phyloP scores from a whole-genome alignment of 139 green algal genomes.

The Pseudopediastrum boryanum region DNA sequence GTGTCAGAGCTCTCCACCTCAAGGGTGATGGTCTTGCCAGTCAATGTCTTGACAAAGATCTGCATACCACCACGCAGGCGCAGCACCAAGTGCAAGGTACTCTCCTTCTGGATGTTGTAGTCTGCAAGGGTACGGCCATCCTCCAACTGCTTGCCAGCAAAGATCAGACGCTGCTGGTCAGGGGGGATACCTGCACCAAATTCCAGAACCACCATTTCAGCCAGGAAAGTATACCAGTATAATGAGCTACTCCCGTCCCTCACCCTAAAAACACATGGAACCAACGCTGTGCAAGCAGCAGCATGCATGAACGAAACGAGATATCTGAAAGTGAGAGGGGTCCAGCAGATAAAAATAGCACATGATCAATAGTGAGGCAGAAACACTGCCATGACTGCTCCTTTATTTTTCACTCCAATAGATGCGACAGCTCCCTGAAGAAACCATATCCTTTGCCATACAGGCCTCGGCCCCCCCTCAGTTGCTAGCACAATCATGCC shows the following conservation, averaged over 20 bases:
- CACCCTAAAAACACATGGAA: too few relatives aligned
- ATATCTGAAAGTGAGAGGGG: too few relatives aligned
- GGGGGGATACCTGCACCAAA: constrained; percentile 84
- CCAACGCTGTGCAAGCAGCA: too few relatives aligned
- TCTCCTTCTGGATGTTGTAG: constrained; percentile 97
- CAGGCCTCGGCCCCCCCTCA: too few relatives aligned
- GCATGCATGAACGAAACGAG: too few relatives aligned
- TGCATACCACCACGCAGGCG: constrained; percentile 81
- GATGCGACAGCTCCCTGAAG: too few relatives aligned
- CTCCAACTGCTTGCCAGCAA: constrained; percentile 95
- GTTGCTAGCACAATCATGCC: too few relatives aligned
- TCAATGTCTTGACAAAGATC: constrained; percentile 95
- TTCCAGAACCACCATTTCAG: not conserved
- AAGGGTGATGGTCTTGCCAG: constrained; percentile 80
- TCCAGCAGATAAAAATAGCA: too few relatives aligned
- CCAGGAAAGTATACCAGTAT: not conserved
- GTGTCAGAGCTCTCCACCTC: constrained; percentile 84
- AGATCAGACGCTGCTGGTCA: constrained; percentile 95
- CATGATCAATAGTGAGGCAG: too few relatives aligned
- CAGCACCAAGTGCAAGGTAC: constrained; percentile 72
- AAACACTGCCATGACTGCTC: too few relatives aligned
- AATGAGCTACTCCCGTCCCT: not conserved
- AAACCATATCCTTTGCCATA: too few relatives aligned
- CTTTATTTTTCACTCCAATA: too few relatives aligned
- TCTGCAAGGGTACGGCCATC: constrained; percentile 91